These are phyloP conservation scores for Rhodomyrtus psidioides DNA, from an alignment of 441 rosid genomes.

Conservation along the genomic window DNA sequence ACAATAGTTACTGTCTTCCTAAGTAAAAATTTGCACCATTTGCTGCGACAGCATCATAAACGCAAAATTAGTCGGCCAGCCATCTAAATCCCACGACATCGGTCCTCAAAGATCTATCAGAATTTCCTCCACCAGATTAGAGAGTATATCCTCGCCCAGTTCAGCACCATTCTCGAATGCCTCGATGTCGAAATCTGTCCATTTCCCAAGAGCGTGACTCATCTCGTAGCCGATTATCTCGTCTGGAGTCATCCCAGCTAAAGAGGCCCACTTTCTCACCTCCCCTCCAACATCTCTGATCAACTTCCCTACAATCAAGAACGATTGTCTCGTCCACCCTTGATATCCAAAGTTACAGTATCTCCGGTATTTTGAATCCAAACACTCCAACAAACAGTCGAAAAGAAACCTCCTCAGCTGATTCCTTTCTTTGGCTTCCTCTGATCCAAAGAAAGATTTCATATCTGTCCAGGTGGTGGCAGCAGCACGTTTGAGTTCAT, in stretches of 20 bases:
- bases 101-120: constrained; percentile 29
- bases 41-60: not conserved
- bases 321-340: constrained; percentile 31
- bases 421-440: constrained; percentile 24
- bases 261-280: constrained; percentile 40
- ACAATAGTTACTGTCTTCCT: not conserved
- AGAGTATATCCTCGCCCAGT: constrained; percentile 48
- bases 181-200: constrained; percentile 57
- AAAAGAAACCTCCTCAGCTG: constrained; percentile 44
- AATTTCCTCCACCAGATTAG: constrained; percentile 47
- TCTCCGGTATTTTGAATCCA: constrained; percentile 37
- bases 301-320: constrained; percentile 20
- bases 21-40: not conserved
- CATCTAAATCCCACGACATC: not conserved
- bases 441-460: constrained; percentile 23
- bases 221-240: constrained; percentile 49
- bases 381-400: constrained; percentile 58
- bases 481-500: constrained; percentile 40
- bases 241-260: constrained; percentile 36
- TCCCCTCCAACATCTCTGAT: constrained; percentile 38
- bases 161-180: constrained; percentile 43
- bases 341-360: constrained; percentile 33
- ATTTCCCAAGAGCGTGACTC: constrained; percentile 52
- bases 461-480: constrained; percentile 27
- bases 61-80: not conserved